A percentile compares a stretch with the other conserved stretches of the same genome.
phyloP scores from a whole-genome alignment of 2,329 filamentous ascomycete species.

The Furcasterigmium sp. region DNA sequence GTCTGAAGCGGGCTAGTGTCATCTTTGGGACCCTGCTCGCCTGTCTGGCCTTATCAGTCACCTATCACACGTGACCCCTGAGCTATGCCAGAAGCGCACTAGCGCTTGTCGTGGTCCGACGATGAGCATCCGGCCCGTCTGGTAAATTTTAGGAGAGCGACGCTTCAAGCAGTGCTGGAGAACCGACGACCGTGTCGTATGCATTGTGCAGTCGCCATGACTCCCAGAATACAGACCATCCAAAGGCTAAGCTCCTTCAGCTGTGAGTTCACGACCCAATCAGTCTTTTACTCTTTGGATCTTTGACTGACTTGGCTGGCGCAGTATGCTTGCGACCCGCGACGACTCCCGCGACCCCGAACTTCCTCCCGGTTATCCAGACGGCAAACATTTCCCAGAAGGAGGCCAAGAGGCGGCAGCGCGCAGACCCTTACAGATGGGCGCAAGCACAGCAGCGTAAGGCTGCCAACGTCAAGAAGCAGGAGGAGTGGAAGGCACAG shows the following conservation, averaged over 20 bases:
- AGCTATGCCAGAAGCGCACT: constrained; percentile 16
- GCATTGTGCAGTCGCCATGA: constrained; percentile 45
- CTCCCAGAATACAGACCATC: constrained; percentile 59
- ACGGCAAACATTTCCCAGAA: constrained; percentile 58
- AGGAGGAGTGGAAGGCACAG: constrained; percentile 60
- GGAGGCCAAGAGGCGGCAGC: constrained; percentile 60
- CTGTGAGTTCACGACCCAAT: constrained; percentile 40
- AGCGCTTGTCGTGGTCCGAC: constrained; percentile 2
- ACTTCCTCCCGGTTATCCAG: constrained; percentile 55
- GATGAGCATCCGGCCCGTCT: constrained; percentile 1
- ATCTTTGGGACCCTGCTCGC: no score
- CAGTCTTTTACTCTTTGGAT: constrained; percentile 10
- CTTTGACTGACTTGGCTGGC: neutral
- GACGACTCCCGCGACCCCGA: constrained; percentile 36
- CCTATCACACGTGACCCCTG: constrained; percentile 16
- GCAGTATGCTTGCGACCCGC: constrained; percentile 58
- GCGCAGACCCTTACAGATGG: constrained; percentile 76
- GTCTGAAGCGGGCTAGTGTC: constrained; percentile 15
- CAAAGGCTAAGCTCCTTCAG: constrained; percentile 55
- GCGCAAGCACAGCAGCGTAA: constrained; percentile 80
- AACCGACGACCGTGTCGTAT: constrained; percentile 9
- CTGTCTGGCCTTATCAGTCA: neutral
- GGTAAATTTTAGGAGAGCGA: constrained; percentile 11
- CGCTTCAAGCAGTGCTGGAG: constrained; percentile 2
- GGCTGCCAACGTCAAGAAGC: constrained; percentile 73